These are phyloP conservation scores for Calonectria multiphialidica DNA, from an alignment of 2,329 filamentous ascomycete genomes.

Conservation along the genomic window DNA sequence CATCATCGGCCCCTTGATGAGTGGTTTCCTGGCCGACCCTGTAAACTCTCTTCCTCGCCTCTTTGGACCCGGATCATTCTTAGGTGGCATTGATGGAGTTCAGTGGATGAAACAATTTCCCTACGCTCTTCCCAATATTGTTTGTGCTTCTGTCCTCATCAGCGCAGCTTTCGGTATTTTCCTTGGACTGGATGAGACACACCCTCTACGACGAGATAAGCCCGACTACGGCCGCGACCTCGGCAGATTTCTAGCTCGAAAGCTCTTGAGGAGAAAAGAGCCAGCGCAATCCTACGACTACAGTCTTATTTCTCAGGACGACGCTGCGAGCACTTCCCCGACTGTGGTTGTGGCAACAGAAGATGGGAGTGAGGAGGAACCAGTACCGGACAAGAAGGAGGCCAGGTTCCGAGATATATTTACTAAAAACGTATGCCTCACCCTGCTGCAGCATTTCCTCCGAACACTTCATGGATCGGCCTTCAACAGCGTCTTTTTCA, in stretches of 20 bases:
- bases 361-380: neutral
- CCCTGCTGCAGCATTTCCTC: slow-evolving; percentile 25
- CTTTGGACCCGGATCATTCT: slow-evolving; percentile 33
- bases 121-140: slow-evolving; percentile 37
- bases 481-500: slow-evolving; percentile 40
- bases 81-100: slow-evolving; percentile 32
- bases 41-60: slow-evolving; percentile 24
- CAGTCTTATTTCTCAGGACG: neutral
- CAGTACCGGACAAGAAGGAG: neutral
- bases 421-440: slow-evolving; percentile 32
- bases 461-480: slow-evolving; percentile 27
- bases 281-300: neutral
- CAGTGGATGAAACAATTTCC: slow-evolving; percentile 36
- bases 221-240: slow-evolving; percentile 26
- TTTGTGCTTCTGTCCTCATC: slow-evolving; percentile 26
- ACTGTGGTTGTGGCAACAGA: neutral
- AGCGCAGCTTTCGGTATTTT: slow-evolving; percentile 32
- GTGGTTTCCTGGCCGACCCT: slow-evolving; percentile 39
- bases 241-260: slow-evolving; percentile 8
- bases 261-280: neutral
- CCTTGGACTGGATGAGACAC: slow-evolving; percentile 38
- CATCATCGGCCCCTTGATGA: slow-evolving; percentile 36
- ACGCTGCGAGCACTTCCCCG: neutral
- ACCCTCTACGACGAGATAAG: slow-evolving; percentile 18
- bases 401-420: slow-evolving; percentile 25